Evolutionary conservation across 768 basidiomycete species (phyloP), one percentile per base, ranked within the genome.

Genomic region (Symmetrospora coprosmae): DNA sequence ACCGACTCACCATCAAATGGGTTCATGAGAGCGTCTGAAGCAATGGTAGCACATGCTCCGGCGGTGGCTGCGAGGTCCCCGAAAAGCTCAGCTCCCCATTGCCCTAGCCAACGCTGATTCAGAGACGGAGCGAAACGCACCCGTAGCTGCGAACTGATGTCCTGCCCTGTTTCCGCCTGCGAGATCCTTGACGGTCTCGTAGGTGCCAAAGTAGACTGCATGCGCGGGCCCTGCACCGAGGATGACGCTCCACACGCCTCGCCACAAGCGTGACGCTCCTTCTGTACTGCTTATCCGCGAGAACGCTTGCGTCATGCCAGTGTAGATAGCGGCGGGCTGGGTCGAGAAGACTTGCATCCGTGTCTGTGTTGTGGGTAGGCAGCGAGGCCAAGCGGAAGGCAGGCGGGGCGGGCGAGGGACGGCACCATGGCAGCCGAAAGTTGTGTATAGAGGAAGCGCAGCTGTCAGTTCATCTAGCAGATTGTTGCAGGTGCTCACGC

Each of bases 311-410:
- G 86, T 86, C 66, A 92, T 83, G 19, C 86, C 86, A 30, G 82
- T 85, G 76, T 92, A 92, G 25, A 88, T 79, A 11, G 86, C 87
- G 7, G 82, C 81, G 5, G 85, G 86, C 8, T 53, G 47, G 31
- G 87, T 78, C 38, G 87, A 81, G 68, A 91, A 86, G 50, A 99
- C 89, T 77, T 99, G 94, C 94, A 99, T 99, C 70, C 94, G 87
- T 45, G 94, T 97, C 94, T 99, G 68, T 21, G 31, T 37, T n/a
- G 2, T 21, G n/a, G n/a, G n/a, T n/a, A n/a, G n/a, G n/a, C n/a
- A n/a, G n/a, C n/a, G n/a, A n/a, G n/a, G n/a, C n/a, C n/a, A n/a
- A n/a, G n/a, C n/a, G n/a, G 19, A 40, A 27, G 21, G 37, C 28
- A 25, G 49, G 31, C 28, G 55, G 21, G 35, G 23, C n/a, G n/a